Evolutionary conservation across 2,329 filamentous ascomycete species (phyloP).

Genomic region (Hypoxylon sp.): DNA sequence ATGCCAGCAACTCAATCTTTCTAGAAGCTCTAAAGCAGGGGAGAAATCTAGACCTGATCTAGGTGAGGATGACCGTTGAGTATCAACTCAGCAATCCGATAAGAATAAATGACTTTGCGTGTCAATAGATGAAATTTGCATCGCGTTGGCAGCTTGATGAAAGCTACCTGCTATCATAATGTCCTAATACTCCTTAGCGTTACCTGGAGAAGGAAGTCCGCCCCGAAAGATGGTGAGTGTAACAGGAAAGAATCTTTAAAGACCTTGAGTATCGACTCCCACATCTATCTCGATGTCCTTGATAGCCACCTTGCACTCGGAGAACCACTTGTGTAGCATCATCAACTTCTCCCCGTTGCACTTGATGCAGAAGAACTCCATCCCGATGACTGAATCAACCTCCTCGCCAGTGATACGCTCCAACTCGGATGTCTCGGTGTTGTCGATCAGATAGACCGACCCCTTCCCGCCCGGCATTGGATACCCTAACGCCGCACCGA

Average conservation of each 20-base stretch:
- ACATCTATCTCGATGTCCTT: neutral
- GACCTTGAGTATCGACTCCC: neutral
- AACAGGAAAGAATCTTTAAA: neutral
- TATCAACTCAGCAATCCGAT: too few relatives aligned
- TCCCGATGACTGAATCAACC: neutral
- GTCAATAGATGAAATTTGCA: too few relatives aligned
- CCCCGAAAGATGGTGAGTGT: too few relatives aligned
- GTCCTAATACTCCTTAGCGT: too few relatives aligned
- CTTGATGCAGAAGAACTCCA: neutral
- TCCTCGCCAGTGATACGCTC: slow-evolving; percentile 1
- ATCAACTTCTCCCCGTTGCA: neutral
- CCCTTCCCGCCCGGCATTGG: neutral
- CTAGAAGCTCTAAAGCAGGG: too few relatives aligned
- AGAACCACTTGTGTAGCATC: neutral
- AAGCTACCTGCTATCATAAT: too few relatives aligned
- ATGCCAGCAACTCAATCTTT: too few relatives aligned
- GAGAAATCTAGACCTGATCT: too few relatives aligned
- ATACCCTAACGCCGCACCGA: slow-evolving; percentile 1
- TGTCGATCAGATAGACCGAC: neutral
- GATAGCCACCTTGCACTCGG: neutral
- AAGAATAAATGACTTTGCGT: too few relatives aligned
- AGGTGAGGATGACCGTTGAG: too few relatives aligned
- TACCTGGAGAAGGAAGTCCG: too few relatives aligned
- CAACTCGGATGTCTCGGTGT: neutral
- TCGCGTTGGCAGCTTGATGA: too few relatives aligned